Conservation (phyloP, 352 stramenopile species). For the Pilasporangium apinafurcum region DNA sequence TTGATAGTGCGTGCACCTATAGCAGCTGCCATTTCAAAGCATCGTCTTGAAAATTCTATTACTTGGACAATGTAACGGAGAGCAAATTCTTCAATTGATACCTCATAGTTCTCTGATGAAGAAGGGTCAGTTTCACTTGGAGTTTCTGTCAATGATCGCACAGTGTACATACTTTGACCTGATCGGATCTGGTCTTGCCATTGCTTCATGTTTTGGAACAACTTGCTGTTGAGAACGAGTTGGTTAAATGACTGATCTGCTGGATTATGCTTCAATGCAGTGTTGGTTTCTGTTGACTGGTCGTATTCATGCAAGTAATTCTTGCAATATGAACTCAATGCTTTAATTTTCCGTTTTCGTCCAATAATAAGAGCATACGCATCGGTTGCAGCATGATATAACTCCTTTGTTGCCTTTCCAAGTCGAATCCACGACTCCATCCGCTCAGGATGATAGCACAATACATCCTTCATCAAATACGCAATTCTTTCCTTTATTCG, state of each 20-base stretch:
- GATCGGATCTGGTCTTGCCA: slow-evolving; percentile 28
- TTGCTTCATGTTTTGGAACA: slow-evolving; percentile 54
- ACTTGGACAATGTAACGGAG: slow-evolving; percentile 39
- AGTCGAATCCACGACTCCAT: slow-evolving; percentile 65
- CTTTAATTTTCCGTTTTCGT: slow-evolving; percentile 26
- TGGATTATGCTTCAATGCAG: not conserved
- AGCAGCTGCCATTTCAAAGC: slow-evolving; percentile 65
- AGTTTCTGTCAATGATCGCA: not conserved
- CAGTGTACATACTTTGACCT: slow-evolving; percentile 7
- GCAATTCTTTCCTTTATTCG: slow-evolving; percentile 46
- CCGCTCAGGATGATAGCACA: slow-evolving; percentile 50
- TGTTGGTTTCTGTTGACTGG: not conserved
- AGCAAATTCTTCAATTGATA: slow-evolving; percentile 40
- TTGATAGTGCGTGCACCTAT: slow-evolving; percentile 26
- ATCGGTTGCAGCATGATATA: slow-evolving; percentile 61
- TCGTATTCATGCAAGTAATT: not conserved
- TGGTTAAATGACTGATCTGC: slow-evolving; percentile 25
- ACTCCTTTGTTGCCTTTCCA: slow-evolving; percentile 59
- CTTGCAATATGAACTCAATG: slow-evolving; percentile 27
- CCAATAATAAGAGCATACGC: slow-evolving; percentile 47
- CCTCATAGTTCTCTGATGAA: not conserved
- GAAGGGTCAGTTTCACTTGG: slow-evolving; percentile 1
- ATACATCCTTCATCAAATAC: slow-evolving; percentile 54
- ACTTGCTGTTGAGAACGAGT: slow-evolving; percentile 24
- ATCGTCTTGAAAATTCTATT: slow-evolving; percentile 58